Evolutionary conservation across 257 asterid genomes (phyloP).

Genomic region (Solanum rostratum): DNA sequence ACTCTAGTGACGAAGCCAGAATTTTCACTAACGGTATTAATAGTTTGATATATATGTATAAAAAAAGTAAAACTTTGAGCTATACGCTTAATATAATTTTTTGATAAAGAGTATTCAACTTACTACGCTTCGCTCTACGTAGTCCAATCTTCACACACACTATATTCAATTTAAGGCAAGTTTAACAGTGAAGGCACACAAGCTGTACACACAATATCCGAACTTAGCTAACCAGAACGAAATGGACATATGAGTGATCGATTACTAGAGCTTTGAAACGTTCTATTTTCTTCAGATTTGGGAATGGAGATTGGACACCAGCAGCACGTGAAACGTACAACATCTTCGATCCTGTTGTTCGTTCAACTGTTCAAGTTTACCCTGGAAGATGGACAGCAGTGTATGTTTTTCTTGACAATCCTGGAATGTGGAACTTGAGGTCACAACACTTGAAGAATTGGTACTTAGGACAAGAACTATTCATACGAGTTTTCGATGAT

Average conservation of each 20-base stretch:
- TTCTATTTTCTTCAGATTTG: slow-evolving; percentile 12
- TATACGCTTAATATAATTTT: neutral
- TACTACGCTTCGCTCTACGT: neutral
- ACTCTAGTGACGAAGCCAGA: neutral
- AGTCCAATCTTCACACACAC: neutral
- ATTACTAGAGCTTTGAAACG: neutral
- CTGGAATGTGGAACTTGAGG: slow-evolving; percentile 23
- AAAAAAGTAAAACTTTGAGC: neutral
- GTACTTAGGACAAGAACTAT: slow-evolving; percentile 15
- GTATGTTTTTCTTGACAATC: slow-evolving; percentile 13
- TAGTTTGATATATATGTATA: neutral
- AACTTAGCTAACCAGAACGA: neutral
- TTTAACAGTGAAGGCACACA: neutral
- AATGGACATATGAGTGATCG: neutral
- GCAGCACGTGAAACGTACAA: slow-evolving; percentile 22
- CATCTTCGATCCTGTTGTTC: slow-evolving; percentile 31
- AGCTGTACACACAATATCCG: neutral
- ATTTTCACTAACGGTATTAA: neutral
- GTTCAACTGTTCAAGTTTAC: slow-evolving; percentile 17
- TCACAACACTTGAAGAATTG: slow-evolving; percentile 14
- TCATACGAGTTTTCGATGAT: slow-evolving; percentile 7
- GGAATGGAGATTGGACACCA: slow-evolving; percentile 35
- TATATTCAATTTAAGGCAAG: neutral
- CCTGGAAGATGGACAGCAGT: slow-evolving; percentile 13
- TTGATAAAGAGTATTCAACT: neutral